Base-by-base conservation (phyloP, 192 early-diverging fungal genomes). In the Backusella morwellensis region DNA sequence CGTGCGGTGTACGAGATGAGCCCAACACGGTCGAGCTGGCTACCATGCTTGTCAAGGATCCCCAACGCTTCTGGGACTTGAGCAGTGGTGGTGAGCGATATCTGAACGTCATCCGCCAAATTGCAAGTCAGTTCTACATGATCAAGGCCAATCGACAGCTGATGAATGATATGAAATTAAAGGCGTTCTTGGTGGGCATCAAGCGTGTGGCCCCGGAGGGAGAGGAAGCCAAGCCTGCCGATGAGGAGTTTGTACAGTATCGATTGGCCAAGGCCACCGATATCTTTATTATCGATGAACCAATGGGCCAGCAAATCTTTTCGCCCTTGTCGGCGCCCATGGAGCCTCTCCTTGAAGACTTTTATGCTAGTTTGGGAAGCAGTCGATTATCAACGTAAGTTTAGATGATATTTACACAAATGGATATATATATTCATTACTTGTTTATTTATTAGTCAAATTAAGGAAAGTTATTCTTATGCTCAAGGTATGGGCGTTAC, bases 1-100 rank as follows among this genome's bases (percentile, higher is more conserved):
- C 89, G 1, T 97, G 96, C 74, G 96, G 96, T 67, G 93, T 96
- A 12, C 92, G 91, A 70, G 89, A 92, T 41, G 91, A 94, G 68
- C 95, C 95, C 0, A 87, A 92, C 0, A 90, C 93, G 1, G 54
- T 88, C 17, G 95, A 97, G 38, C 75, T 96, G 40, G 88, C 95
- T 0, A 77, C 85, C 11, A 82, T 89, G 66, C 78, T 97, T 11
- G 88, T 94, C 0, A 84, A 85, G 2, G 67, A 83, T 38, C 78
- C 80, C 34, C 77, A 80, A 15, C 44, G 75, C n/a, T 82, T 79
- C 32, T 82, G 85, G 77, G 47, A 79, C 14, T 75, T 77, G 4
- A 74, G 74, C 34, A 81, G 80, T 35, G 82, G 80, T 0, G 87
- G 86, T 47, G 92, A 93, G 76, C 85, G 83, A 35, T 97, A 96